Percentiles rank a stretch among this genome's conserved stretches.
Conservation (phyloP, 306 rosid species). For the Cicer chorassanicum region DNA sequence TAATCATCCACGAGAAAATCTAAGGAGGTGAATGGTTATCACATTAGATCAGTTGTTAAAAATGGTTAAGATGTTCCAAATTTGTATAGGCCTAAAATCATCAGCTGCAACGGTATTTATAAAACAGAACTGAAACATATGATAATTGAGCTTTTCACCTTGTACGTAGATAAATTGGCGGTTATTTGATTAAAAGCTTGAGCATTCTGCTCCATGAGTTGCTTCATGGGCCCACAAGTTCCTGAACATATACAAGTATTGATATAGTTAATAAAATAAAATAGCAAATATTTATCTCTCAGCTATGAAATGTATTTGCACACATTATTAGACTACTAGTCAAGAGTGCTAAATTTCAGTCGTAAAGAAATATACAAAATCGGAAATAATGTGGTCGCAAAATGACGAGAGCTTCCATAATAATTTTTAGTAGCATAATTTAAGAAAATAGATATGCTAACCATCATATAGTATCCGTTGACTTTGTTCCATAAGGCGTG, state of each 20-base stretch:
- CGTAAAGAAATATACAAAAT: slow-evolving; percentile 9
- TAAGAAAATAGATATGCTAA: slow-evolving; percentile 46
- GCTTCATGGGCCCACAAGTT: slow-evolving; percentile 66
- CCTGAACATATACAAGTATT: slow-evolving; percentile 58
- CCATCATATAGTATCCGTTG: slow-evolving; percentile 70
- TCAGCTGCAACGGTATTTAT: slow-evolving; percentile 17
- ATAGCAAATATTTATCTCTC: too few relatives aligned
- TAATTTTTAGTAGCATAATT: background rate
- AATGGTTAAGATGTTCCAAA: slow-evolving; percentile 13
- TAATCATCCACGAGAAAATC: slow-evolving; percentile 15
- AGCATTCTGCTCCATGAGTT: slow-evolving; percentile 87
- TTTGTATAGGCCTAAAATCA: slow-evolving; percentile 11
- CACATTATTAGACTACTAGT: background rate
- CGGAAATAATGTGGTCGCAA: slow-evolving; percentile 11
- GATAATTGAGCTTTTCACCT: slow-evolving; percentile 60
- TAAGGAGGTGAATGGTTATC: slow-evolving; percentile 19
- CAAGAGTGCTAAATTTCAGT: background rate
- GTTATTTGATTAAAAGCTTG: slow-evolving; percentile 77
- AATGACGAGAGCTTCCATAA: slow-evolving; percentile 5
- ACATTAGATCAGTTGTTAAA: background rate
- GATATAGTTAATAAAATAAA: too few relatives aligned
- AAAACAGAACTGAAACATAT: slow-evolving; percentile 3
- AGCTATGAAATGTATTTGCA: slow-evolving; percentile 19
- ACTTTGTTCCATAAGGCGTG: slow-evolving; percentile 57
- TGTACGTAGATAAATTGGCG: slow-evolving; percentile 75